Percentiles rank a stretch among this genome's conserved stretches.
phyloP scores from a whole-genome alignment of 148 eudicot species.

The Diospyros kaki region DNA sequence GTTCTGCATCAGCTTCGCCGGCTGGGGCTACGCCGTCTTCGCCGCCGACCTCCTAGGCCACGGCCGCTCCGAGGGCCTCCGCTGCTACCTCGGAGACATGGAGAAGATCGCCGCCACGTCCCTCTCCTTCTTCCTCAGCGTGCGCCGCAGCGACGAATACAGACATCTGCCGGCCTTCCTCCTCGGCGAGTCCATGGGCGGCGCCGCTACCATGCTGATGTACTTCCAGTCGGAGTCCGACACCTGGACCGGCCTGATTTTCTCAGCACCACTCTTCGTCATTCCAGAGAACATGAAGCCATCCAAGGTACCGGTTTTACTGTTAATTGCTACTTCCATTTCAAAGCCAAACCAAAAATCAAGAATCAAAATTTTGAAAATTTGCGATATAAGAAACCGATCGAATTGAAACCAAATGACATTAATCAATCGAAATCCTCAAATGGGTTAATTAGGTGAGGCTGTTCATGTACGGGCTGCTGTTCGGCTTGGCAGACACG shows the following conservation, averaged over 20 bases:
- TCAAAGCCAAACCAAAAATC: background rate
- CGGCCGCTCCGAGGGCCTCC: constrained; percentile 62
- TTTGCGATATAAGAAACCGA: too few relatives aligned
- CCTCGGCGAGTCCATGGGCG: constrained; percentile 62
- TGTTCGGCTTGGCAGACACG: constrained; percentile 41
- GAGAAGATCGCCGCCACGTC: constrained; percentile 42
- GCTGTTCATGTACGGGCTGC: constrained; percentile 37
- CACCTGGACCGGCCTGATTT: constrained; percentile 63
- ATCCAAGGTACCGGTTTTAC: constrained; percentile 32
- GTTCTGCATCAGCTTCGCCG: constrained; percentile 48
- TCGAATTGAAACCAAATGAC: too few relatives aligned
- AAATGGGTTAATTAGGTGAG: constrained; percentile 2
- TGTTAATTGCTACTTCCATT: background rate
- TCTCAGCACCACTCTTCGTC: constrained; percentile 64
- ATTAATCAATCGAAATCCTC: too few relatives aligned
- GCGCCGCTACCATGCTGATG: constrained; percentile 53
- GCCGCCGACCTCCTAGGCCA: constrained; percentile 70
- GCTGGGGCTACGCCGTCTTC: constrained; percentile 71
- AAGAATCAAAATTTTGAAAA: background rate
- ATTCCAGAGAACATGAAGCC: constrained; percentile 63
- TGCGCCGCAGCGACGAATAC: constrained; percentile 39
- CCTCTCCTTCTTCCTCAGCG: constrained; percentile 35
- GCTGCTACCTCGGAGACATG: constrained; percentile 54
- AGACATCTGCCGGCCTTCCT: constrained; percentile 49
- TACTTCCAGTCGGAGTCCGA: constrained; percentile 48